phyloP scores from a whole-genome alignment of 2,329 filamentous ascomycete genomes.

The Colletotrichum paranaense region DNA sequence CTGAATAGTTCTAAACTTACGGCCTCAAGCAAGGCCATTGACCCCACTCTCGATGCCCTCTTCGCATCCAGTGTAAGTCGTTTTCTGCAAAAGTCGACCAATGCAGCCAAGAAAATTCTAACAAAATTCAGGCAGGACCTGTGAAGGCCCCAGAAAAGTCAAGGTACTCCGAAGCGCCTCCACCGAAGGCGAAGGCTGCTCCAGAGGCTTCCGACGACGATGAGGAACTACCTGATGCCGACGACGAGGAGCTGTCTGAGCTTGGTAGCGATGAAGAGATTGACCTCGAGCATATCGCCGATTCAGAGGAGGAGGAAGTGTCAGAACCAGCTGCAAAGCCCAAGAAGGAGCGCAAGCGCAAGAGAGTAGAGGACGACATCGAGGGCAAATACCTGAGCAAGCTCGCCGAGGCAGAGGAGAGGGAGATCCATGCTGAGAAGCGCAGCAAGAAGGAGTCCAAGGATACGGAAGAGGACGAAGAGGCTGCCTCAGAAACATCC shows the following conservation, averaged over 20 bases:
- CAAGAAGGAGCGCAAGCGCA: constrained; percentile 70
- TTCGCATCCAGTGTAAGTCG: constrained; percentile 78
- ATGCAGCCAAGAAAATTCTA: constrained; percentile 28
- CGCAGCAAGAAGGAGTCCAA: constrained; percentile 56
- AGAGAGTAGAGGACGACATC: constrained; percentile 76
- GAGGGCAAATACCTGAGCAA: constrained; percentile 78
- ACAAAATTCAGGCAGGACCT: constrained; percentile 59
- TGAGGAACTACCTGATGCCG: constrained; percentile 47
- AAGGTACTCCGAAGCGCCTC: constrained; percentile 54
- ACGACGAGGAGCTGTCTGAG: constrained; percentile 37
- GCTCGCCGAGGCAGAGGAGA: constrained; percentile 68
- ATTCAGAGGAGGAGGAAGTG: constrained; percentile 48
- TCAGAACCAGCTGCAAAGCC: constrained; percentile 52
- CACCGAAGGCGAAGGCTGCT: constrained; percentile 46
- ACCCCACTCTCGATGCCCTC: constrained; percentile 76
- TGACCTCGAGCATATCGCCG: constrained; percentile 32
- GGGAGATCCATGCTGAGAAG: constrained; percentile 65
- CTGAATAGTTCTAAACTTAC: constrained; percentile 43
- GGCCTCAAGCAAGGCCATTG: constrained; percentile 67
- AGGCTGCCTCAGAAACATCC: constrained; percentile 46
- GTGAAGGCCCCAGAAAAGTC: constrained; percentile 57
- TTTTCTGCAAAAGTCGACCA: background rate
- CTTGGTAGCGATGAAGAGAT: constrained; percentile 40
- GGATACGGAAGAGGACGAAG: constrained; percentile 61
- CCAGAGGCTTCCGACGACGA: constrained; percentile 40